Evolutionary conservation across 2,329 filamentous ascomycete species (phyloP), one percentile per base, ranked within the genome.

Genomic region (Pyrenochaeta sp.): DNA sequence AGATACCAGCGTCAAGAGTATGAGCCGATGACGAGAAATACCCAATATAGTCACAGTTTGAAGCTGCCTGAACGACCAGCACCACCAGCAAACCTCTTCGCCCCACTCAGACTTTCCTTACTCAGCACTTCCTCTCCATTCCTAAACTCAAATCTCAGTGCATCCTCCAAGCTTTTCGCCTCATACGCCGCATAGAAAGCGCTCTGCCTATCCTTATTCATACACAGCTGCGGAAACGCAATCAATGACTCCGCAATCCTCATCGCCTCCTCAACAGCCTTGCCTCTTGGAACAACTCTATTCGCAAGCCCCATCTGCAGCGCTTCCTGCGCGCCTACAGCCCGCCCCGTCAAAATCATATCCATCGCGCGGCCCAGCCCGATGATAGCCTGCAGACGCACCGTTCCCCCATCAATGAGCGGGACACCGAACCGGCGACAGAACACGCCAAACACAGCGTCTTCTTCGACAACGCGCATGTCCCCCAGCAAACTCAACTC

Each of bases 391-490:
- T 77, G 78, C 5, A 82, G 61, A 1, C 80, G 73, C 0, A 82
- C 78, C 0, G 80, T 82, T 1, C 80, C 81, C 6, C 76, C 76
- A 35, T 72, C 80, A 28, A 81, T 76, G 17, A 81, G 60, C 3
- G 78, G 78, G 0, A 81, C 78, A 1, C 80, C 79, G 55, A 72
- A 81, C 2, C 79, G 72, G 2, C 81, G 71, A 58, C 77, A 82
- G 52, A 82, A 83, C 3, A 84, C 75, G 2, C 80, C 81, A 37
- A 83, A 80, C 1, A 81, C 58, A 3, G 78, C 77, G 28, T 78
- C 75, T 40, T 80, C 76, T 44, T 83, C 80, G 0, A 73, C 77
- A 1, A 83, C 71, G 1, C 80, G 74, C 38, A 83, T 67, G 51
- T 84, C 81, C 0, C 71, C 80, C 0, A 83, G 57, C 0, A 83